These are phyloP conservation scores for Sphagnum magellanicum DNA, from an alignment of 228 moss, liverwort and hornwort species.

Conservation along the genomic window DNA sequence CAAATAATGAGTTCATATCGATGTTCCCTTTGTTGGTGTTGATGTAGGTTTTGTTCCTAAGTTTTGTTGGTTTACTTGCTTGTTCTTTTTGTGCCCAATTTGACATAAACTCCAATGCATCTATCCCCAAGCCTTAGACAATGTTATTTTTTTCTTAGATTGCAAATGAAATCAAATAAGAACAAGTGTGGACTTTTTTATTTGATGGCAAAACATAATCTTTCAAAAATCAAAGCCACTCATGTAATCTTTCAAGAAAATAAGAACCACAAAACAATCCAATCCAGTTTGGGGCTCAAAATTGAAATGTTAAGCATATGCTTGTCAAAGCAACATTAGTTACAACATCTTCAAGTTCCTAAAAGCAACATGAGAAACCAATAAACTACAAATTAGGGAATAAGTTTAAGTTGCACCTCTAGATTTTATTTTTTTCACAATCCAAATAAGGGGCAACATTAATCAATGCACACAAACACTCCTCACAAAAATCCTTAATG, in stretches of 20 bases:
- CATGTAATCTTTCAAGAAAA: neutral
- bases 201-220: neutral
- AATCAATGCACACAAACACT: neutral
- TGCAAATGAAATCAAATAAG: neutral
- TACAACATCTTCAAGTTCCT: too few relatives aligned
- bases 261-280: too few relatives aligned
- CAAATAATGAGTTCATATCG: neutral
- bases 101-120: conserved; percentile 55
- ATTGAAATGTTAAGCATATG: too few relatives aligned
- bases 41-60: conserved; percentile 1
- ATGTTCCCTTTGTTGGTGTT: neutral
- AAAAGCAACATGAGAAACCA: too few relatives aligned
- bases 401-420: too few relatives aligned
- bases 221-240: neutral
- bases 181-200: neutral
- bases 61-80: too few relatives aligned
- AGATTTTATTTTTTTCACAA: too few relatives aligned
- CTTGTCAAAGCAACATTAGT: too few relatives aligned
- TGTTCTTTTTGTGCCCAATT: conserved; percentile 44
- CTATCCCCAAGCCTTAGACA: neutral
- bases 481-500: neutral
- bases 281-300: too few relatives aligned
- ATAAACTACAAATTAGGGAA: too few relatives aligned
- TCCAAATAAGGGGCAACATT: too few relatives aligned
- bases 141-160: neutral